phyloP scores from a whole-genome alignment of 1,284 basidiomycete species.

The Laetiporus sulphureus region DNA sequence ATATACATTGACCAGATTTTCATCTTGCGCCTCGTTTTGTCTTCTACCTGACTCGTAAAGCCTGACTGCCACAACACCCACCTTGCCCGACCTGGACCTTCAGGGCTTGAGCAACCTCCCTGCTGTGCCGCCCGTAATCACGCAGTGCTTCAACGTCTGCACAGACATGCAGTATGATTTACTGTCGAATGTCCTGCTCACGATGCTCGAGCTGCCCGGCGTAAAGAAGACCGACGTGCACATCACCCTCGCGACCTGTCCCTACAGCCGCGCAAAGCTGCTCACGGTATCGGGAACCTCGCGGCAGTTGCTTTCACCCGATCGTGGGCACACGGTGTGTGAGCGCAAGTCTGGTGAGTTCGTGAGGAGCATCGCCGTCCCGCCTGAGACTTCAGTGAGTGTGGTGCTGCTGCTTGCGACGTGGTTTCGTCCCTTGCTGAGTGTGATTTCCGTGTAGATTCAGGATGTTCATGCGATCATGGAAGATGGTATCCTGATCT shows the following conservation, averaged over 20 bases:
- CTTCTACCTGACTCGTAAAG: conserved; percentile 7
- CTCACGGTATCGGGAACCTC: conserved; percentile 42
- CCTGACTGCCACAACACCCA: too few species aligned
- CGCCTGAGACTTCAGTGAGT: conserved; percentile 47
- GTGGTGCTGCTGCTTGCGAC: conserved; percentile 12
- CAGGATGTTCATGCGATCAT: conserved; percentile 20
- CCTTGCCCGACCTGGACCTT: neutral
- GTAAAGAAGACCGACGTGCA: conserved; percentile 45
- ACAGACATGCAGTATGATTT: conserved; percentile 49
- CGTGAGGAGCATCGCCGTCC: conserved; percentile 48
- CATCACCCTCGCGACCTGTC: conserved; percentile 46
- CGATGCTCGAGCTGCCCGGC: conserved; percentile 60
- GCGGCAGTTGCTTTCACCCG: conserved; percentile 28
- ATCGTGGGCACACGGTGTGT: conserved; percentile 25
- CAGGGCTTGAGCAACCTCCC: neutral
- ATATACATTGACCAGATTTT: too few species aligned
- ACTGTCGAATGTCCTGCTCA: conserved; percentile 39
- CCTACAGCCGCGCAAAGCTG: conserved; percentile 49
- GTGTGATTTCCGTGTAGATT: conserved; percentile 12
- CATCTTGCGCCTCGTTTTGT: too few species aligned
- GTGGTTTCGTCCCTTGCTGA: neutral
- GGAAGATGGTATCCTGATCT: conserved; percentile 26
- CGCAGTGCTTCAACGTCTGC: conserved; percentile 32
- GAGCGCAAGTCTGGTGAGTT: conserved; percentile 53
- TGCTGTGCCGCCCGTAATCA: conserved; percentile 1